A percentile compares a stretch with the other conserved stretches of the same genome.
These are phyloP conservation scores for Phytophthora colocasiae DNA, from an alignment of 352 stramenopile genomes.

Conservation along the genomic window DNA sequence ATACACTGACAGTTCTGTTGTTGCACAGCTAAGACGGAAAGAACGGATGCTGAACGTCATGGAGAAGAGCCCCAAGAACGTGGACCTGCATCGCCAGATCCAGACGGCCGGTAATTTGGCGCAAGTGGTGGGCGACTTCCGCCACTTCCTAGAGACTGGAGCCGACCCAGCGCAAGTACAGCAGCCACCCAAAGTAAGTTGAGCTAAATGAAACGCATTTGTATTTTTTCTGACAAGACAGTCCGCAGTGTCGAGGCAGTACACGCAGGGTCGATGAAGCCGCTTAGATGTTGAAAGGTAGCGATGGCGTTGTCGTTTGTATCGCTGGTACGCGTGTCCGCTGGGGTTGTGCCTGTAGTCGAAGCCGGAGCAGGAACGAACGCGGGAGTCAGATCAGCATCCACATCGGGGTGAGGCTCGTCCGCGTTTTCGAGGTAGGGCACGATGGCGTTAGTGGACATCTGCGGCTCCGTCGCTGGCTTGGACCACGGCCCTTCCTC, in stretches of 20 bases:
- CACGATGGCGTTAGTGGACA: conserved; percentile 35
- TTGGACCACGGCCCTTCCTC: conserved; percentile 50
- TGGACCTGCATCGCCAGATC: conserved; percentile 88
- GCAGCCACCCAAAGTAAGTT: conserved; percentile 36
- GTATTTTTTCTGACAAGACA: conserved; percentile 43
- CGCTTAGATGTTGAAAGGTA: conserved; percentile 46
- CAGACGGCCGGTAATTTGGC: conserved; percentile 85
- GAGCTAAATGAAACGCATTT: conserved; percentile 32
- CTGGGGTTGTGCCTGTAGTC: conserved; percentile 19
- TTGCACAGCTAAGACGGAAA: conserved; percentile 73
- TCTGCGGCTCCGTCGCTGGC: conserved; percentile 12
- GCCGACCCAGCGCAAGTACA: conserved; percentile 38
- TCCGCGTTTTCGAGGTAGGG: conserved; percentile 64
- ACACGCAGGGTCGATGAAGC: conserved; percentile 5
- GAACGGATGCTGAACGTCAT: conserved; percentile 86
- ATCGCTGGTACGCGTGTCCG: conserved; percentile 29
- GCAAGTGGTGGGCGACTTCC: conserved; percentile 85
- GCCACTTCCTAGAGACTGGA: conserved; percentile 83
- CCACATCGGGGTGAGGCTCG: conserved; percentile 45
- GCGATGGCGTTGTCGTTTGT: conserved; percentile 20
- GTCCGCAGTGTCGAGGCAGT: conserved; percentile 37
- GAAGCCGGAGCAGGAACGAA: conserved; percentile 36
- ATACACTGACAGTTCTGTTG: conserved; percentile 14
- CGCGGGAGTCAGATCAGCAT: conserved; percentile 43
- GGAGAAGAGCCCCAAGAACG: conserved; percentile 86